These are phyloP conservation scores for Curvularia hawaiiensis DNA, from an alignment of 2,329 filamentous ascomycete species.

Conservation along the genomic window DNA sequence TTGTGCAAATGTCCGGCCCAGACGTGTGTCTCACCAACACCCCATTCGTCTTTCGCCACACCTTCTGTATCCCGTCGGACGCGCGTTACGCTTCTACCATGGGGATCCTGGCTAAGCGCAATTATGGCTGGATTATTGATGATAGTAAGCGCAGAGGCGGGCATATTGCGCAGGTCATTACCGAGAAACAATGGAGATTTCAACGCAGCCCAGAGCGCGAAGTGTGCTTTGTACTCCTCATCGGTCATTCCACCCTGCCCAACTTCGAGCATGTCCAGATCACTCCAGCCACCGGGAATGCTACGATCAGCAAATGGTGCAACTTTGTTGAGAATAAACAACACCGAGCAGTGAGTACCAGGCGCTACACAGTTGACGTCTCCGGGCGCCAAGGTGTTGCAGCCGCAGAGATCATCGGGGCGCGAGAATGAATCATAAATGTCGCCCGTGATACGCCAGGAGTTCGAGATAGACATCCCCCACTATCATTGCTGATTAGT, in stretches of 20 bases:
- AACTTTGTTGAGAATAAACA: slow-evolving; percentile 40
- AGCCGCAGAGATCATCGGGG: slow-evolving; percentile 34
- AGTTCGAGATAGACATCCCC: slow-evolving; percentile 43
- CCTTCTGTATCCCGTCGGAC: slow-evolving; percentile 25
- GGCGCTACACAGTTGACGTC: slow-evolving; percentile 34
- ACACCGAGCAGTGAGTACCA: slow-evolving; percentile 35
- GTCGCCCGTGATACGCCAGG: slow-evolving; percentile 42
- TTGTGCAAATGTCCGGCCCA: slow-evolving; percentile 31
- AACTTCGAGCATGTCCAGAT: slow-evolving; percentile 41
- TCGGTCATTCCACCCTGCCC: slow-evolving; percentile 37
- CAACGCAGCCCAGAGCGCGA: slow-evolving; percentile 50
- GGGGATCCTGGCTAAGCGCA: slow-evolving; percentile 33
- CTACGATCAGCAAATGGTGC: slow-evolving; percentile 34
- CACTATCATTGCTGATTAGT: slow-evolving; percentile 26
- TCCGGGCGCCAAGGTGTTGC: slow-evolving; percentile 31
- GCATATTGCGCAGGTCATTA: slow-evolving; percentile 47
- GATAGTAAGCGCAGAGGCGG: slow-evolving; percentile 48
- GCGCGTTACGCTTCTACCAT: slow-evolving; percentile 30
- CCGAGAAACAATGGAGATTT: slow-evolving; percentile 53
- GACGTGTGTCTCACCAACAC: slow-evolving; percentile 33
- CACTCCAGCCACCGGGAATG: slow-evolving; percentile 38
- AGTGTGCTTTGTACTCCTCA: slow-evolving; percentile 46
- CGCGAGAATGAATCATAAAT: slow-evolving; percentile 40
- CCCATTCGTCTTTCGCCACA: slow-evolving; percentile 29
- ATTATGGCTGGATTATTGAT: slow-evolving; percentile 45